A percentile compares a stretch with the other conserved stretches of the same genome.
Conservation (phyloP, 768 basidiomycete species). For the Exsudoporus frostii region DNA sequence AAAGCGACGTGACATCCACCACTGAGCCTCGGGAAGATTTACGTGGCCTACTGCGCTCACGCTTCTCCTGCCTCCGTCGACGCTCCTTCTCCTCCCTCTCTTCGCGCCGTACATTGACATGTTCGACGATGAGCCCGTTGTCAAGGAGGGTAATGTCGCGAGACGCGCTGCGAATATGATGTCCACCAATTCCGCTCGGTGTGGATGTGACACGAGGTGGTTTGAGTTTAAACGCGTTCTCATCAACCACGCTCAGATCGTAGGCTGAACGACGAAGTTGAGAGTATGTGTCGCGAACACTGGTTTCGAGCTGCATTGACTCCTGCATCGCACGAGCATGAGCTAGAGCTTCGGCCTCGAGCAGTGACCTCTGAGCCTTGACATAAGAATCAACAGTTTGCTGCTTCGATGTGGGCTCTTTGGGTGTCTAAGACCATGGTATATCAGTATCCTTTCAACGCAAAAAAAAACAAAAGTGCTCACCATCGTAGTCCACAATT, state of each 20-base stretch:
- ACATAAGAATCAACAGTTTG: constrained; percentile 82
- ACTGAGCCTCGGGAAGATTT: constrained; percentile 72
- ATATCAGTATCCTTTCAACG: constrained; percentile 6
- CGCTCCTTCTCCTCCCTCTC: constrained; percentile 74
- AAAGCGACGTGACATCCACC: constrained; percentile 70
- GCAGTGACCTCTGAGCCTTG: constrained; percentile 71
- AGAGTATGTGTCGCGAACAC: constrained; percentile 76
- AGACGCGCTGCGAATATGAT: constrained; percentile 48
- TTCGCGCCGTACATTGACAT: constrained; percentile 77
- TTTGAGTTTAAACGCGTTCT: constrained; percentile 68
- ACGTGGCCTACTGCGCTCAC: constrained; percentile 52
- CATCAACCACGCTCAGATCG: constrained; percentile 53
- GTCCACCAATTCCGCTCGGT: constrained; percentile 33
- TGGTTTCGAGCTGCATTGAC: constrained; percentile 68
- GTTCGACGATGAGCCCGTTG: constrained; percentile 87
- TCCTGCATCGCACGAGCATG: constrained; percentile 77
- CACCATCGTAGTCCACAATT: constrained; percentile 76
- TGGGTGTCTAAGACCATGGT: constrained; percentile 64
- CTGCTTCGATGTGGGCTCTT: constrained; percentile 82
- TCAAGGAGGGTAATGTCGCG: constrained; percentile 79
- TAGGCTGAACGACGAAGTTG: constrained; percentile 78
- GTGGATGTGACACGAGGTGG: constrained; percentile 44
- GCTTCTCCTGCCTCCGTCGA: constrained; percentile 63
- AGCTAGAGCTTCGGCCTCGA: constrained; percentile 80
- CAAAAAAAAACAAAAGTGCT: constrained; percentile 29